A percentile compares a stretch with the other conserved stretches of the same genome.
Evolutionary conservation across 176 grass and related monocot genomes (phyloP).

Genomic region (Oryza brachyantha): DNA sequence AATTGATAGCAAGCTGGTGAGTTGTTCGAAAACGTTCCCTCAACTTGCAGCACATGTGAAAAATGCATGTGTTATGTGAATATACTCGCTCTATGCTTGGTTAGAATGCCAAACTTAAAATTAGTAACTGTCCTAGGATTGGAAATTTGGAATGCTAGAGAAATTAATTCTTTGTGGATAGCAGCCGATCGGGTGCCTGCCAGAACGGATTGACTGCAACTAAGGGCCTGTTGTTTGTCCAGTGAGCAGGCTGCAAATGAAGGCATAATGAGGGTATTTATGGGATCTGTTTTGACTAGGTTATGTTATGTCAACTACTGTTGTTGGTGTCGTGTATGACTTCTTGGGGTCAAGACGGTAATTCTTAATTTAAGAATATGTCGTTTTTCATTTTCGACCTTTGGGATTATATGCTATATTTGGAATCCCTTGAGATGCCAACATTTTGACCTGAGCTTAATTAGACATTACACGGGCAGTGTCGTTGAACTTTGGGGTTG

Average conservation of each 20-base stretch:
- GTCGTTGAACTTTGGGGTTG: neutral
- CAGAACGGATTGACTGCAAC: neutral
- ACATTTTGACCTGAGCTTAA: neutral
- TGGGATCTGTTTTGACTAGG: neutral
- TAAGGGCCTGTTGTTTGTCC: neutral
- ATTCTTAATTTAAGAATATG: neutral
- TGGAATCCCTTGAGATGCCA: neutral
- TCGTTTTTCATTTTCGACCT: neutral
- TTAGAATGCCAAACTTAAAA: neutral
- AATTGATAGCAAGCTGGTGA: constrained; percentile 90
- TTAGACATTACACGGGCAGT: neutral
- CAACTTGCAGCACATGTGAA: neutral
- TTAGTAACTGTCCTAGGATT: neutral
- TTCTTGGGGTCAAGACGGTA: neutral
- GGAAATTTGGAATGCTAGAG: neutral
- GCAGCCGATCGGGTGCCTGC: neutral
- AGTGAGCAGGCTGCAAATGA: neutral
- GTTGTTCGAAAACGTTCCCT: constrained; percentile 21
- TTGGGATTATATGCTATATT: neutral
- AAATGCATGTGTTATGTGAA: neutral
- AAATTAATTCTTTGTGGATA: neutral
- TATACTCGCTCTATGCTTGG: neutral
- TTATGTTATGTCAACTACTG: neutral
- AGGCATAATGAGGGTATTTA: neutral
- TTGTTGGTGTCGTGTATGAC: neutral